These are phyloP conservation scores for Cryphonectria parasitica DNA, from an alignment of 2,329 filamentous ascomycete species.

Conservation along the genomic window DNA sequence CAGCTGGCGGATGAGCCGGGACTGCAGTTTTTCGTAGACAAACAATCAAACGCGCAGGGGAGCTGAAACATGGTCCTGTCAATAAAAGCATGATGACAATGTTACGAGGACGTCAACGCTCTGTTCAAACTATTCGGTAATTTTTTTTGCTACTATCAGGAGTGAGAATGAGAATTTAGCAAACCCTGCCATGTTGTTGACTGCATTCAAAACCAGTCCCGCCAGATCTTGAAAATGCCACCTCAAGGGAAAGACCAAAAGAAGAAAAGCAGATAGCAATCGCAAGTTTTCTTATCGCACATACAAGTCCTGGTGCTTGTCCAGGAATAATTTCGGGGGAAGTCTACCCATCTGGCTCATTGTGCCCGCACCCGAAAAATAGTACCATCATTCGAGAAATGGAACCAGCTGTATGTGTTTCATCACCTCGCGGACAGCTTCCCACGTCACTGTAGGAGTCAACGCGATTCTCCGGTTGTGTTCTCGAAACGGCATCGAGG, in stretches of 20 bases:
- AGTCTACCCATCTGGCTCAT: too few relatives aligned
- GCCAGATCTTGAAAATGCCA: background rate
- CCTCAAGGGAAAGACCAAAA: background rate
- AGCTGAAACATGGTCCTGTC: background rate
- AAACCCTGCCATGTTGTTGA: background rate
- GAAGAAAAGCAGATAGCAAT: background rate
- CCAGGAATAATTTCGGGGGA: background rate
- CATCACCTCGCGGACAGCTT: slow-evolving; percentile 6
- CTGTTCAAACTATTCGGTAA: background rate
- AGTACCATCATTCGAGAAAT: background rate
- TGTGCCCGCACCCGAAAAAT: background rate
- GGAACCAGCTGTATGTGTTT: background rate
- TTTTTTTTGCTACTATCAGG: too few relatives aligned
- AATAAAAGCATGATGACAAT: background rate
- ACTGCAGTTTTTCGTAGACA: background rate
- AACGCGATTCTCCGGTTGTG: background rate
- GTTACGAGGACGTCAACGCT: background rate
- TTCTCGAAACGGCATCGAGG: background rate
- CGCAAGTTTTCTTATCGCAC: background rate
- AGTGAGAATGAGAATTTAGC: background rate
- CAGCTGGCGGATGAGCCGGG: background rate
- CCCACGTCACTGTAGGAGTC: slow-evolving; percentile 14
- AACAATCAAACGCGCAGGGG: background rate
- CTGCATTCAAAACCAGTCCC: background rate
- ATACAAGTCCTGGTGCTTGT: too few relatives aligned